Base-by-base conservation (phyloP, 331 rosid species). In the Malus hybrid region DNA sequence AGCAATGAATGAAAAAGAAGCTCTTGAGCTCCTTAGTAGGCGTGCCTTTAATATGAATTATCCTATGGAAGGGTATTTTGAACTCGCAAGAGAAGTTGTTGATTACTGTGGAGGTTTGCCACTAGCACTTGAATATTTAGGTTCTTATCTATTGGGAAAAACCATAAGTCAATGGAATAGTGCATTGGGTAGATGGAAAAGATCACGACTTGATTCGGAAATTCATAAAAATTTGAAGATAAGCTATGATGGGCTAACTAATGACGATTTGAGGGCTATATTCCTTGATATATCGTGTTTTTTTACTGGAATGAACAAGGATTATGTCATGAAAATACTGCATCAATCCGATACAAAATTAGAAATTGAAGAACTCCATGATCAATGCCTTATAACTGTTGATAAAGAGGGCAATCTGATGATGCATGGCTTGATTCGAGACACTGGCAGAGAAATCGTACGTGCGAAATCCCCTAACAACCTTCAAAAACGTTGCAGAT, bases 381-480 rank as follows among this genome's bases (percentile, higher is more conserved):
- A 50, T 0, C 60, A 24, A 5, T 65, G 69, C 28, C 83, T 86
- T 24, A 2, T 82, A 13, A 74, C 52, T 0, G 31, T 82, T 10
- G 65, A 20, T 34, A 31, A 28, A 0, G 66, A 28, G 27, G 83
- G 75, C 39, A 83, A 24, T 14, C 71, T 82, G 19, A 57, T 42
- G 57, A 84, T 81, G 85, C 87, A 81, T 75, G 71, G 67, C 67
- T 70, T 84, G 74, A 5, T 84, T 9, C 78, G 78, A 32, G 74
- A 84, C 12, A 83, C 73, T 79, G 87, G 82, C 8, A 68, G 79
- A 44, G 78, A 80, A 65, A 74, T 84, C 18, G 72, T 80, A 50
- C 70, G 66, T 4, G 54, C 52, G 10, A 2, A 67, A 72, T 81
- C 67, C 15, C 67, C 5, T 31, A 19, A 12, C 2, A 36, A 2